Evolutionary conservation across 257 asterid species (phyloP).

Genomic region (Solanum chiquidenum): DNA sequence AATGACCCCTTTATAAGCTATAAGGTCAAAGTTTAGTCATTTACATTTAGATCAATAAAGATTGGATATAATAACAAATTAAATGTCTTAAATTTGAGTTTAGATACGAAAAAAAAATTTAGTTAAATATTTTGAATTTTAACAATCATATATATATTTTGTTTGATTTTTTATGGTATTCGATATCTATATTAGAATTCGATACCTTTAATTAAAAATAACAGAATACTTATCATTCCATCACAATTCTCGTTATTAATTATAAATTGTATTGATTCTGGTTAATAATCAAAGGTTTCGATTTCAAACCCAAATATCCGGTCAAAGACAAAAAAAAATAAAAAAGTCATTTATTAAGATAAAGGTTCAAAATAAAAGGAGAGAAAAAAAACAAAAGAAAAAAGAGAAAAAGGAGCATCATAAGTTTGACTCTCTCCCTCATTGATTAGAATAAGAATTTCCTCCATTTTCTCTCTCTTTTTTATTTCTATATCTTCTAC

Average conservation of each 20-base stretch:
- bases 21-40: neutral
- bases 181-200: too few relatives aligned
- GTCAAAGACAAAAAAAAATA: neutral
- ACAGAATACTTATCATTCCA: too few relatives aligned
- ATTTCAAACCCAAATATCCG: neutral
- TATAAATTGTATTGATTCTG: neutral
- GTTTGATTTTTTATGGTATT: too few relatives aligned
- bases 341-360: neutral
- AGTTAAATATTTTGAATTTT: too few relatives aligned
- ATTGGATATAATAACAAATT: neutral
- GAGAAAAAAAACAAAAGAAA: neutral
- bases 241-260: too few relatives aligned
- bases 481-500: neutral
- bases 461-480: conserved; percentile 4
- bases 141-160: too few relatives aligned
- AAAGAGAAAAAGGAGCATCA: conserved; percentile 7
- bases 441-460: neutral
- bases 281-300: neutral
- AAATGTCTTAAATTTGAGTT: too few relatives aligned
- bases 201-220: too few relatives aligned
- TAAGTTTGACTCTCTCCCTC: conserved; percentile 37
- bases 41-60: neutral
- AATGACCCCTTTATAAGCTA: neutral
- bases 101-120: too few relatives aligned
- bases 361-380: neutral